phyloP scores from a whole-genome alignment of 495 filamentous ascomycete genomes.

The Penicillium pulvis region DNA sequence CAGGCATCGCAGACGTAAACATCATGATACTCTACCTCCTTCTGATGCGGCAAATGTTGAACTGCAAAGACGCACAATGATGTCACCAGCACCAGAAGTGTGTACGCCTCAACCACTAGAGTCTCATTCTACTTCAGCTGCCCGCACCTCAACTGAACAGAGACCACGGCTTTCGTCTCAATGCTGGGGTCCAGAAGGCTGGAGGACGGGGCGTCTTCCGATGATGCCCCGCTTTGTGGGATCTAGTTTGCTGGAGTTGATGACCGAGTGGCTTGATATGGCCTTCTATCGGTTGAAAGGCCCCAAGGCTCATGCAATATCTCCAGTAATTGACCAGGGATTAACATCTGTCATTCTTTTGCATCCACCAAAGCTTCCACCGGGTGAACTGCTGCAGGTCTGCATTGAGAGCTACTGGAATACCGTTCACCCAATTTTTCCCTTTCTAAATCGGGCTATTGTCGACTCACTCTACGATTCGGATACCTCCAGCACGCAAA shows the following conservation, averaged over 20 bases:
- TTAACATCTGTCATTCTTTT: neutral
- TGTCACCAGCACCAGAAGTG: neutral
- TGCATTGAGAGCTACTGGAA: neutral
- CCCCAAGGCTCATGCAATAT: constrained; percentile 3
- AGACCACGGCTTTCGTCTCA: constrained; percentile 16
- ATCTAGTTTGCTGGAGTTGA: constrained; percentile 15
- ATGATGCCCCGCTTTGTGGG: constrained; percentile 18
- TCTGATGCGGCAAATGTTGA: neutral
- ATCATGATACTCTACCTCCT: neutral
- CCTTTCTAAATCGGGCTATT: neutral
- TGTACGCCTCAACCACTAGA: neutral
- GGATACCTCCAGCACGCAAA: neutral
- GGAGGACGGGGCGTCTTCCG: constrained; percentile 16
- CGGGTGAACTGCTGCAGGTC: neutral
- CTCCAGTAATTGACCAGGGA: constrained; percentile 6
- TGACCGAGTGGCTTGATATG: constrained; percentile 19
- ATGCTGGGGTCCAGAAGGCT: constrained; percentile 17
- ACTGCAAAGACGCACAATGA: neutral
- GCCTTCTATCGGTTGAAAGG: constrained; percentile 16
- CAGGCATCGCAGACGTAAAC: constrained; percentile 7
- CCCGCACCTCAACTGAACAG: neutral
- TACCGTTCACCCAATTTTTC: neutral
- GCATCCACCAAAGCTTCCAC: neutral
- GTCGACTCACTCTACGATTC: neutral
- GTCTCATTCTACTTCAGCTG: neutral